Percentiles rank a stretch among this genome's conserved stretches.
Evolutionary conservation across 352 stramenopile species (phyloP).

Genomic region (Hyaloperonospora brassicae): DNA sequence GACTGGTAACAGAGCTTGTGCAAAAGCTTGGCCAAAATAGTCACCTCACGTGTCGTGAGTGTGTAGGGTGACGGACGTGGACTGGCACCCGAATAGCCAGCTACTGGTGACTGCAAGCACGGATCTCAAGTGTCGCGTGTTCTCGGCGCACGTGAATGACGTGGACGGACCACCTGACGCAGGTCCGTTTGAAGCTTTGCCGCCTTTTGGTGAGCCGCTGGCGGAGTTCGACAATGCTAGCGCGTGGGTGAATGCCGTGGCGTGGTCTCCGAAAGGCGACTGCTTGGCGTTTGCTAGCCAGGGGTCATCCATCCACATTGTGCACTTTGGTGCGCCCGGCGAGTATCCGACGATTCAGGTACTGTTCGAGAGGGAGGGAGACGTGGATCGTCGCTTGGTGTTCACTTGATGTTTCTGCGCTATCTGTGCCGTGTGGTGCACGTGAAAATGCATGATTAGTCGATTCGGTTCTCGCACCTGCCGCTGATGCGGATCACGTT

Average conservation of each 20-base stretch:
- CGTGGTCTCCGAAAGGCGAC: slow-evolving; percentile 87
- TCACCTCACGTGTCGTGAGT: not conserved
- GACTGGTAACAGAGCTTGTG: not conserved
- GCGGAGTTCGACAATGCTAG: slow-evolving; percentile 83
- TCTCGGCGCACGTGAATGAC: slow-evolving; percentile 81
- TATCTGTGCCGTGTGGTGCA: not conserved
- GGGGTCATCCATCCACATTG: slow-evolving; percentile 87
- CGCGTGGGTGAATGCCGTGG: slow-evolving; percentile 88
- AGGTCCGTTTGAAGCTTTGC: slow-evolving; percentile 64
- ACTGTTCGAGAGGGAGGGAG: not conserved
- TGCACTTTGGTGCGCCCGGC: slow-evolving; percentile 67
- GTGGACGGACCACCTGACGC: slow-evolving; percentile 68
- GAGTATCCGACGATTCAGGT: slow-evolving; percentile 73
- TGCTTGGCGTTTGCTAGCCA: slow-evolving; percentile 86
- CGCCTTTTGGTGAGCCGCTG: slow-evolving; percentile 73
- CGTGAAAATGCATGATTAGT: slow-evolving; percentile 29
- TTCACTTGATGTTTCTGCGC: not conserved
- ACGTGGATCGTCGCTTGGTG: too few relatives aligned
- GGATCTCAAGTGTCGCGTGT: slow-evolving; percentile 91
- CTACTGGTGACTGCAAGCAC: slow-evolving; percentile 87
- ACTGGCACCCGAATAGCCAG: slow-evolving; percentile 91
- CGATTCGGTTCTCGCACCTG: slow-evolving; percentile 80
- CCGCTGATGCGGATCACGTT: slow-evolving; percentile 85
- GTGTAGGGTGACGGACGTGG: slow-evolving; percentile 74
- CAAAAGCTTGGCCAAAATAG: not conserved